phyloP scores from a whole-genome alignment of 495 filamentous ascomycete genomes.

The Talaromyces wortmannii region DNA sequence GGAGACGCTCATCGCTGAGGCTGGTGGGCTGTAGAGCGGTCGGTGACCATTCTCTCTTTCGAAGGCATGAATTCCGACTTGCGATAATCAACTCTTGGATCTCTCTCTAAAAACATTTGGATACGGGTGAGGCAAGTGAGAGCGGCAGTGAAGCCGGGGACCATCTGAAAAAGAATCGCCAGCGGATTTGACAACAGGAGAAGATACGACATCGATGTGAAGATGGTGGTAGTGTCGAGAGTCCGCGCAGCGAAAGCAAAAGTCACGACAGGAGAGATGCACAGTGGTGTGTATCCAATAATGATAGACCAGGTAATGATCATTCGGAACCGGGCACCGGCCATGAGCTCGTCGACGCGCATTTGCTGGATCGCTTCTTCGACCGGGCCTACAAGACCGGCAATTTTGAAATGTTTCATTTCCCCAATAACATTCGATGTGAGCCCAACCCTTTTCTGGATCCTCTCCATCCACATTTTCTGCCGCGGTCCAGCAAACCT shows the following conservation, averaged over 20 bases:
- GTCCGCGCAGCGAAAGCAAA: constrained; percentile 5
- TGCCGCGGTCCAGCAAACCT: constrained; percentile 38
- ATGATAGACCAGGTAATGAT: background rate
- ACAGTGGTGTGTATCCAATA: background rate
- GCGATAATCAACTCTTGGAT: constrained; percentile 20
- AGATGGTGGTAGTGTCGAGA: constrained; percentile 4
- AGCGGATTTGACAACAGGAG: constrained; percentile 13
- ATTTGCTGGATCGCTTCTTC: constrained; percentile 35
- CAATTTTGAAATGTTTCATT: constrained; percentile 53
- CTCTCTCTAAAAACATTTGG: constrained; percentile 28
- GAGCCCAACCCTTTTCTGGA: constrained; percentile 46
- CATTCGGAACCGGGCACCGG: background rate
- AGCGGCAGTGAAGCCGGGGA: constrained; percentile 16
- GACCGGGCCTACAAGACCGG: constrained; percentile 30
- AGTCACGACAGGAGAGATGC: constrained; percentile 1
- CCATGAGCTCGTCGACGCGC: constrained; percentile 48
- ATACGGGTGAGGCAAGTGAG: constrained; percentile 33
- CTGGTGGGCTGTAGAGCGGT: constrained; percentile 27
- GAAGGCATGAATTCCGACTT: background rate
- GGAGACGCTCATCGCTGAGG: background rate
- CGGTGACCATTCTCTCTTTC: constrained; percentile 13
- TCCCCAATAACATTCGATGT: constrained; percentile 45
- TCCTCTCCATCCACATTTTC: constrained; percentile 44
- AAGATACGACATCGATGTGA: constrained; percentile 13
- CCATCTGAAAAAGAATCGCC: constrained; percentile 5